Evolutionary conservation across 495 filamentous ascomycete species (phyloP), one percentile per base, ranked within the genome.

Genomic region (Tuber microsphaerosporum): DNA sequence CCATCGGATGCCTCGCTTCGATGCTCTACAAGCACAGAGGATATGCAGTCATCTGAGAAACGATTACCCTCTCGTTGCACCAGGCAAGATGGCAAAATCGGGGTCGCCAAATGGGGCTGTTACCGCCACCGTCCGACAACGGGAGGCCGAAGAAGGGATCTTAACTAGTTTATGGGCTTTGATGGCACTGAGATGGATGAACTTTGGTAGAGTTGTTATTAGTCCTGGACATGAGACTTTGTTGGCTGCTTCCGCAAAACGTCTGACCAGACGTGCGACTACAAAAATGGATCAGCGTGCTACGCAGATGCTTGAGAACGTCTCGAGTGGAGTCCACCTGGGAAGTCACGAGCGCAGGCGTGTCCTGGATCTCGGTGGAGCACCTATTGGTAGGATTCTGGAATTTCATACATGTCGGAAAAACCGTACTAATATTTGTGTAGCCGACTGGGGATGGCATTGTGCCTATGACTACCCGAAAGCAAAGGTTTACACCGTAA

Each of bases 361-460:
- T 44, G 91, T 98, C 70, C 88, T 99, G 48, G 95, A 99, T 81
- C 89, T 98, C 44, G 93, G 92, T 34, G 95, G 95, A 65, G 75
- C 75, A 43, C 81, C 81, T 71, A 76, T 83, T 73, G 81, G 81
- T 83, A 79, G 42, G 81, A 68, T 22, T 31, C n/a, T 46, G 51
- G 56, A 45, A 77, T 56, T 44, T 77, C n/a, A 31, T 51, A 39
- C 51, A 10, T 51, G 31, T 45, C 6, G 37, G 17, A 70, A 44
- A 71, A 56, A 12, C n/a, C 34, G 68, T 75, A 70, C 77, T 80
- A 80, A 78, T 46, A n/a, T 71, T 44, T 70, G 56, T 79, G 16
- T 73, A 83, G 81, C 81, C 43, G 94, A 96, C 84, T 99, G 95
- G 95, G 96, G 92, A 42, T 99, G 95, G 95, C 90, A 94, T 83